Evolutionary conservation across 225 moss, liverwort and hornwort genomes (phyloP).

Genomic region (Physcomitrium patens): DNA sequence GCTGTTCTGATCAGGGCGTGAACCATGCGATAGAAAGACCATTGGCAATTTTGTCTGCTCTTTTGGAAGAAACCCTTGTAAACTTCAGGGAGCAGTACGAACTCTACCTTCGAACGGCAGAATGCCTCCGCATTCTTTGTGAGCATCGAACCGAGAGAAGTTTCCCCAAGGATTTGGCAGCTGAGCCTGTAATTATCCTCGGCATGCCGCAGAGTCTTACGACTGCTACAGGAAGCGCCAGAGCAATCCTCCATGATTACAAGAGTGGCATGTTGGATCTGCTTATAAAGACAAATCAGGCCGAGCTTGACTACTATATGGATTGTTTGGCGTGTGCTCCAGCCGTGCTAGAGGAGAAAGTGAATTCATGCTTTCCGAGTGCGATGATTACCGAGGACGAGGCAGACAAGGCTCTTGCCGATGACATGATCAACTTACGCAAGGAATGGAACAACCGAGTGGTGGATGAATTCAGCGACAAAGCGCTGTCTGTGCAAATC

Average conservation of each 20-base stretch:
- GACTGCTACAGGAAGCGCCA: slow-evolving; percentile 44
- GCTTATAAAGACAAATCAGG: slow-evolving; percentile 55
- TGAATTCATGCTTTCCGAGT: slow-evolving; percentile 56
- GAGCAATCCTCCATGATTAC: slow-evolving; percentile 44
- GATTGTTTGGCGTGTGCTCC: slow-evolving; percentile 64
- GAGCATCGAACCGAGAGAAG: slow-evolving; percentile 43
- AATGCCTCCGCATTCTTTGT: slow-evolving; percentile 42
- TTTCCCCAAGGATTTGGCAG: slow-evolving; percentile 42
- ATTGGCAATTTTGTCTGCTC: slow-evolving; percentile 36
- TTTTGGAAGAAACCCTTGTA: slow-evolving; percentile 51
- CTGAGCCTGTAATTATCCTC: slow-evolving; percentile 48
- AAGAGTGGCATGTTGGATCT: slow-evolving; percentile 59
- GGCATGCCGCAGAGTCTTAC: slow-evolving; percentile 42
- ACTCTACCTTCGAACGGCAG: slow-evolving; percentile 57
- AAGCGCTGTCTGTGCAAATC: slow-evolving; percentile 54
- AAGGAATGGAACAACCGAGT: slow-evolving; percentile 64
- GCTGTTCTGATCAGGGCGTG: slow-evolving; percentile 35
- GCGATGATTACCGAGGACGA: slow-evolving; percentile 69
- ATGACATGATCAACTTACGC: slow-evolving; percentile 59
- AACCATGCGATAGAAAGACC: slow-evolving; percentile 46
- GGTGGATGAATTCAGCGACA: slow-evolving; percentile 65
- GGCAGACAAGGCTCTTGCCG: slow-evolving; percentile 53
- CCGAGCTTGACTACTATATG: slow-evolving; percentile 69
- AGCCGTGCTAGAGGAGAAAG: slow-evolving; percentile 47
- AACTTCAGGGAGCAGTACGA: slow-evolving; percentile 60